Percentiles rank a stretch among this genome's conserved stretches.
phyloP scores from a whole-genome alignment of 2,329 filamentous ascomycete species.

The Nemania abortiva region DNA sequence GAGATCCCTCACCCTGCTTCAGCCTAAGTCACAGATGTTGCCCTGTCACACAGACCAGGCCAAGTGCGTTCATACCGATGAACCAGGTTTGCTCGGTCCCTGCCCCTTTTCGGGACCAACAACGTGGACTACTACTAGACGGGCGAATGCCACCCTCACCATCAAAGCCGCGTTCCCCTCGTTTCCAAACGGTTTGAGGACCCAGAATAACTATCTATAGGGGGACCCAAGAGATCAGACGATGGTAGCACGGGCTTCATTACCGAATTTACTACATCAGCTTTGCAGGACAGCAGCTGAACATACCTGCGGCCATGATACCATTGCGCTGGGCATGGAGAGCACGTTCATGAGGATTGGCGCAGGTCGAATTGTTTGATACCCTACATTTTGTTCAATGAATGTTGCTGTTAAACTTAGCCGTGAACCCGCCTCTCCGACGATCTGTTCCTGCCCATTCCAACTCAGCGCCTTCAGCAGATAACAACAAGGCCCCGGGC shows the following conservation, averaged over 20 bases:
- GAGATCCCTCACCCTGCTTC: slow-evolving; percentile 32
- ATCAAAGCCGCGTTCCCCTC: slow-evolving; percentile 17
- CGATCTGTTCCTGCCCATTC: neutral
- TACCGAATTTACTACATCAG: slow-evolving; percentile 10
- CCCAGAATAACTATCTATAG: slow-evolving; percentile 8
- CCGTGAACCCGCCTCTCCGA: neutral
- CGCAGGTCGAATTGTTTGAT: slow-evolving; percentile 10
- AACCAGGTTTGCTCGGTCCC: slow-evolving; percentile 7
- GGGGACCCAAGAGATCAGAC: slow-evolving; percentile 30
- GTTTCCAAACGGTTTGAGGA: slow-evolving; percentile 41
- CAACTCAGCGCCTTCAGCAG: neutral
- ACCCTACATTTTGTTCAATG: neutral
- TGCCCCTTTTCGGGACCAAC: slow-evolving; percentile 5
- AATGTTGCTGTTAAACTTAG: slow-evolving; percentile 3
- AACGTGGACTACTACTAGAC: neutral
- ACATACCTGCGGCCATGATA: slow-evolving; percentile 1
- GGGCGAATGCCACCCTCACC: slow-evolving; percentile 24
- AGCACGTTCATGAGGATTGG: neutral
- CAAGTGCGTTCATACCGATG: slow-evolving; percentile 5
- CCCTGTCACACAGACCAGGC: slow-evolving; percentile 4
- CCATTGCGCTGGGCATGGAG: neutral
- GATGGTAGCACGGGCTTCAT: slow-evolving; percentile 4
- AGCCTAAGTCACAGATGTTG: slow-evolving; percentile 24
- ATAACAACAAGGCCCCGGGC: neutral
- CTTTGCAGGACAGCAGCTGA: slow-evolving; percentile 6